Conservation (phyloP, 768 basidiomycete species). For the Hypholoma sublateritium region DNA sequence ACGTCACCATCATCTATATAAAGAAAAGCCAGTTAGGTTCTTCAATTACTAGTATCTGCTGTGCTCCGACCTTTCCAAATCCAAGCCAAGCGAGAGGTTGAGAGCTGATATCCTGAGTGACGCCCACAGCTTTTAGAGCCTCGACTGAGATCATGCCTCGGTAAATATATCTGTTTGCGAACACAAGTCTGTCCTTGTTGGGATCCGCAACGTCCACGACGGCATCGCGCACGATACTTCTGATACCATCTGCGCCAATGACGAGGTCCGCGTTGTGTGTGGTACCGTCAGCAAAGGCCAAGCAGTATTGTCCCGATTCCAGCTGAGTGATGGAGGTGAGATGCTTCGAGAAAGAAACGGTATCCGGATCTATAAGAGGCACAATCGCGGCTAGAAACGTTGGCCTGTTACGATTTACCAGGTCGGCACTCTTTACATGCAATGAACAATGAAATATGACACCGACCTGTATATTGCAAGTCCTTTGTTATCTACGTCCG, state of each 20-base stretch:
- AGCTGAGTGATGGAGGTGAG: constrained; percentile 34
- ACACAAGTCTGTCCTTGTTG: constrained; percentile 42
- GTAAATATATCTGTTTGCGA: constrained; percentile 48
- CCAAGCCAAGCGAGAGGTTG: not conserved
- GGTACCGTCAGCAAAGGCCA: constrained; percentile 51
- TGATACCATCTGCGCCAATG: constrained; percentile 50
- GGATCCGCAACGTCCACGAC: constrained; percentile 31
- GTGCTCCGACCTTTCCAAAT: no score
- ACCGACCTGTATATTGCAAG: constrained; percentile 46
- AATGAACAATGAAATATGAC: not conserved
- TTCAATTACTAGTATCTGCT: no score
- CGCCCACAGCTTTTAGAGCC: constrained; percentile 37
- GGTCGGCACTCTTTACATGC: not conserved
- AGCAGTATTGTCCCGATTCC: constrained; percentile 25
- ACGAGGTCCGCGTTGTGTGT: constrained; percentile 41
- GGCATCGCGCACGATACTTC: constrained; percentile 47
- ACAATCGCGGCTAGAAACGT: constrained; percentile 51
- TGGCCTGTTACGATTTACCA: constrained; percentile 31
- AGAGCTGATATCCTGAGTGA: constrained; percentile 31
- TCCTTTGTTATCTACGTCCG: constrained; percentile 31
- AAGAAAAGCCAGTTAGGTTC: not conserved
- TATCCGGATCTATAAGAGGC: constrained; percentile 38
- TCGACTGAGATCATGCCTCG: constrained; percentile 45
- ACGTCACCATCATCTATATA: constrained; percentile 50
- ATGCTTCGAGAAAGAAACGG: constrained; percentile 50